Base-by-base conservation (phyloP, 768 basidiomycete species). In the Omphalotus guepiniiformis region DNA sequence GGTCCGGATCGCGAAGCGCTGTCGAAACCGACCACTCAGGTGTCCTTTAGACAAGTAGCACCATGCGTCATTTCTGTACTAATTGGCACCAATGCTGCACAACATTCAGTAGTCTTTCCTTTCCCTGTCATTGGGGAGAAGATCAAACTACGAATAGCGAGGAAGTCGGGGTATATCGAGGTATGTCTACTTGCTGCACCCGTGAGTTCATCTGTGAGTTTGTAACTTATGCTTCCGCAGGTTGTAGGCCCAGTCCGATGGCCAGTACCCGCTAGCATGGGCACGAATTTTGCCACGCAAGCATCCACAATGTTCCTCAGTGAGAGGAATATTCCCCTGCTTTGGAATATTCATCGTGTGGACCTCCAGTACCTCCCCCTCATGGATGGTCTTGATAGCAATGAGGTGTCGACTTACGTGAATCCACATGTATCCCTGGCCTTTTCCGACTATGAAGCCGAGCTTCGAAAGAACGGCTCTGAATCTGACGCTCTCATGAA, bases 81-180 rank as follows among this genome's bases (percentile, higher is more conserved):
- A 21, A 16, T 37, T n/a, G 35, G 35, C 21, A 37, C n/a, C 35
- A n/a, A n/a, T n/a, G n/a, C n/a, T n/a, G 35, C 21, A 15, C n/a
- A 37, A 21, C 35, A 15, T 19, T 6, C 21, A 5, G 35, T 37
- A 7, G n/a, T 16, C 7, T 37, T 37, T 37, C 35, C 35, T 5
- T 37, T 6, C 21, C n/a, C 35, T 37, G 21, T 37, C 35, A 21
- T 16, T 37, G 35, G 35, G n/a, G n/a, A 6, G 7, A 15, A n/a
- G n/a, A 37, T 19, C n/a, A 37, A 15, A n/a, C 15, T 37, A 15
- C n/a, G 21, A 37, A 37, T 37, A 16, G 35, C 35, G 15, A 15
- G 35, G n/a, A 37, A 37, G 21, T 37, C 35, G n/a, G n/a, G 21
- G n/a, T 37, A 37, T 37, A n/a, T 37, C n/a, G 35, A 37, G n/a